phyloP scores from a whole-genome alignment of 345 rosid species.

The Anacardium occidentale region DNA sequence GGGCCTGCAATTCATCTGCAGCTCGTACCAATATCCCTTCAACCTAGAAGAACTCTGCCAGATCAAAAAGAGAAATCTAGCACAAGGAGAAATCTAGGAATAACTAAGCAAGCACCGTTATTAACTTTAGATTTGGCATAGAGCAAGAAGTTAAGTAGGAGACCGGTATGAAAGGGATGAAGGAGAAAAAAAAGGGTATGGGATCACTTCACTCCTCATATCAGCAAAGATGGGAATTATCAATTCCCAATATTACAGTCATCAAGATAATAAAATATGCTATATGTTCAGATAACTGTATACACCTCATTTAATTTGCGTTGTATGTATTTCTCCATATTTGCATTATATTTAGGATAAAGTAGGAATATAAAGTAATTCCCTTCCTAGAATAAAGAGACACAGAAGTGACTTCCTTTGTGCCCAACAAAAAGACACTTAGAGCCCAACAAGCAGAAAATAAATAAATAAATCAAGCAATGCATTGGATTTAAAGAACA shows the following conservation, averaged over 20 bases:
- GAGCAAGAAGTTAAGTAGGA: neutral
- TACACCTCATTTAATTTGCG: neutral
- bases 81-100: neutral
- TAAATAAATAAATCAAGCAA: neutral
- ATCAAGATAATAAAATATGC: neutral
- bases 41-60: conserved; percentile 41
- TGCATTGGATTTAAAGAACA: conserved; percentile 18
- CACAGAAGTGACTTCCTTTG: neutral
- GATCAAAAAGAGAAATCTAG: conserved; percentile 1
- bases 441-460: neutral
- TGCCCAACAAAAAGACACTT: neutral
- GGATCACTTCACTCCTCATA: neutral
- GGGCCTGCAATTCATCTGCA: conserved; percentile 77
- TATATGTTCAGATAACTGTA: neutral
- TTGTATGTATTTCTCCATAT: neutral
- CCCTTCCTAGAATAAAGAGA: neutral
- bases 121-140: neutral
- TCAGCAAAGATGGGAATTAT: neutral
- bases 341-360: neutral
- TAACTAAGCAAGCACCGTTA: neutral
- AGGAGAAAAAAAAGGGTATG: neutral
- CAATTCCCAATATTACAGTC: neutral
- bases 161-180: neutral
- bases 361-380: neutral
- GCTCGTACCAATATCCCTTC: conserved; percentile 84